Base-by-base conservation (phyloP, 345 rosid genomes). In the Heritiera littoralis region DNA sequence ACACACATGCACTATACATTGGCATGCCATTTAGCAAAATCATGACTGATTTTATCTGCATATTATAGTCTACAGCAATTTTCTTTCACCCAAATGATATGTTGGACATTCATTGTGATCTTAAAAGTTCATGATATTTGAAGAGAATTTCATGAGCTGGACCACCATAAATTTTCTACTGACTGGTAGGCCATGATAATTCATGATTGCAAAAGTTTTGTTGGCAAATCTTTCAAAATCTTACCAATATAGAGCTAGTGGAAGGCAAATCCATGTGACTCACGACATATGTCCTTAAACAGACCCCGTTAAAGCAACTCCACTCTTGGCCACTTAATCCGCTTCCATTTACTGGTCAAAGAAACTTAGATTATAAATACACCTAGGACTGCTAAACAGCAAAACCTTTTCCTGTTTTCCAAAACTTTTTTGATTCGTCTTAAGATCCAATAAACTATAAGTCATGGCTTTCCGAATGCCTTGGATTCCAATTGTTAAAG, bases 201-300 rank as follows among this genome's bases (percentile, higher is more conserved):
- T 55, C 76, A 73, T 73, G 64, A 73, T 73, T 73, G 76, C 30
- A 55, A 54, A 54, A 73, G 49, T 73, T 38, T 9, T 54, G 40
- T 55, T 55, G 38, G 64, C 32, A 38, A 55, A 54, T 55, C 76
- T 55, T 10, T 54, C 9, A 8, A 35, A 38, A 73, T 55, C 64
- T 73, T 54, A 38, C 49, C 17, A 55, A 38, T 55, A 61, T 61
- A 18, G 18, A 55, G 51, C 64, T 55, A 73, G 76, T 55, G 76
- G 64, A 73, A 73, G 76, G 64, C 49, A 73, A 52, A 73, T 73
- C 76, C 64, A 73, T 73, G 65, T 73, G 76, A 55, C 48, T 54
- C 64, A 73, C n/a, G 40, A 14, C 40, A 14, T 30, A 23, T 49
- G 60, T 71, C 75, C 61, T 23, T 72, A 17, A 71, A 51, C 28